Evolutionary conservation across 2,329 filamentous ascomycete genomes (phyloP).

Genomic region (Lasiodiplodia sp.): DNA sequence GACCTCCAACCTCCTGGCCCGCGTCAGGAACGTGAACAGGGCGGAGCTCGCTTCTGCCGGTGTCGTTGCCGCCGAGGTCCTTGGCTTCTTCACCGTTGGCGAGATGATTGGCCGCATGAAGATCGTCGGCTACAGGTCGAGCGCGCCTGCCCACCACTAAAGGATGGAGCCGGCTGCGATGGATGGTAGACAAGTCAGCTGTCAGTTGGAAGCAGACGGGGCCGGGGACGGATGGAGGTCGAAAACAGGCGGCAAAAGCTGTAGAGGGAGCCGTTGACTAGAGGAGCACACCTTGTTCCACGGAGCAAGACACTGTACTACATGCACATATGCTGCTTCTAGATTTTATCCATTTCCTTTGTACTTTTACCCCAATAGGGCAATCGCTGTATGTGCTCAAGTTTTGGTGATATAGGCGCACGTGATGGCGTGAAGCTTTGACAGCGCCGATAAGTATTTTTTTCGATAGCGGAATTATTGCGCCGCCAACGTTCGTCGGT

Average conservation of each 20-base stretch:
- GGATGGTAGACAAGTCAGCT: constrained; percentile 15
- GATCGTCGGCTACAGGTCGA: constrained; percentile 80
- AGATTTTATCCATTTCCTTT: constrained; percentile 43
- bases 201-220: constrained; percentile 20
- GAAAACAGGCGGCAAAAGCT: constrained; percentile 26
- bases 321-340: constrained; percentile 49
- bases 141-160: constrained; percentile 44
- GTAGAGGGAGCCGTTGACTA: constrained; percentile 27
- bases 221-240: constrained; percentile 14
- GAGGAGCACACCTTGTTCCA: constrained; percentile 30
- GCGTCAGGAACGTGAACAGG: constrained; percentile 72
- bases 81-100: constrained; percentile 97
- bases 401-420: constrained; percentile 4
- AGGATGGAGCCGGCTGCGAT: constrained; percentile 4
- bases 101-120: constrained; percentile 97
- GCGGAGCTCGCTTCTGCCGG: constrained; percentile 75
- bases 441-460: constrained; percentile 20
- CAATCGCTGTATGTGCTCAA: not conserved
- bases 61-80: constrained; percentile 81
- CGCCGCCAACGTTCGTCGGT: constrained; percentile 14
- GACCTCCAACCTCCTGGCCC: constrained; percentile 62
- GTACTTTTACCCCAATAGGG: constrained; percentile 37
- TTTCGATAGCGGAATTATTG: constrained; percentile 27
- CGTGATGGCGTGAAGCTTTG: constrained; percentile 24
- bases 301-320: constrained; percentile 44